Evolutionary conservation across 2,329 filamentous ascomycete genomes (phyloP).

Genomic region (Verticillium tricorpus): DNA sequence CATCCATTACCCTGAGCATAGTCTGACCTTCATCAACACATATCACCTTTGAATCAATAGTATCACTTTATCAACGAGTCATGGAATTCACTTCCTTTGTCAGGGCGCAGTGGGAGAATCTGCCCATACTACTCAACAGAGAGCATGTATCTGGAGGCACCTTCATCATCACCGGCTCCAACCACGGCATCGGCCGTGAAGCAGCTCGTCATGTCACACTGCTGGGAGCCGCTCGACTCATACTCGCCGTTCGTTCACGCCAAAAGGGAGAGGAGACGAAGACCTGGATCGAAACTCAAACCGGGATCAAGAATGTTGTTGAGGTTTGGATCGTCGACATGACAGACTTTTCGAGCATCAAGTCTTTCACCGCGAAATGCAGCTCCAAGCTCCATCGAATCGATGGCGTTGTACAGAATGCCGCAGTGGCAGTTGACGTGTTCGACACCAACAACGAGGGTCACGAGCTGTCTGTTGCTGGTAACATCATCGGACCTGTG

Average conservation of each 20-base stretch:
- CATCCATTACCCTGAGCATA: no score
- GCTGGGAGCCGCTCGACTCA: conserved; percentile 23
- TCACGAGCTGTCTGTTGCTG: conserved; percentile 26
- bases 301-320: neutral
- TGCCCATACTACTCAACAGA: neutral
- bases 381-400: conserved; percentile 24
- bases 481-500: conserved; percentile 19
- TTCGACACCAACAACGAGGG: neutral
- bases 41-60: no score
- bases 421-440: conserved; percentile 19
- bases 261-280: conserved; percentile 6
- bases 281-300: conserved; percentile 1
- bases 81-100: neutral
- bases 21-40: no score
- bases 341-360: conserved; percentile 28
- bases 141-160: conserved; percentile 1
- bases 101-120: neutral
- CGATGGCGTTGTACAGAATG: conserved; percentile 31
- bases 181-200: conserved; percentile 28
- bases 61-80: neutral
- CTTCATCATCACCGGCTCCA: conserved; percentile 28
- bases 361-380: conserved; percentile 25
- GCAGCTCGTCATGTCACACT: conserved; percentile 25
- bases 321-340: conserved; percentile 27
- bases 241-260: conserved; percentile 23